These are phyloP conservation scores for Lizanozyma gosingica DNA, from an alignment of 1,139 yeast species.

Conservation along the genomic window DNA sequence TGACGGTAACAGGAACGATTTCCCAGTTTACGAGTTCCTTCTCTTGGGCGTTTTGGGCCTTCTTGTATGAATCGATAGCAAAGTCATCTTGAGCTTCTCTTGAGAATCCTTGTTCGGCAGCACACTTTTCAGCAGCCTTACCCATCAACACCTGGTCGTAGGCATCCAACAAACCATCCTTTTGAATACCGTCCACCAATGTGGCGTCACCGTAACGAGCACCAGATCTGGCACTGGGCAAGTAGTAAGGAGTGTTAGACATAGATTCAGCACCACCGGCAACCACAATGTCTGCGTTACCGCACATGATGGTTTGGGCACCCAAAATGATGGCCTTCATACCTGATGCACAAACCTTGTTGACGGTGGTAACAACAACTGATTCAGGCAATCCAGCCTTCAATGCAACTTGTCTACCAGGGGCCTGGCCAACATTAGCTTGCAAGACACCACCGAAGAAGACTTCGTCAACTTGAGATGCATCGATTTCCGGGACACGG, in stretches of 20 bases:
- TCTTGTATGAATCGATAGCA: conserved; percentile 60
- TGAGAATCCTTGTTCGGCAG: conserved; percentile 53
- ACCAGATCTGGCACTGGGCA: conserved; percentile 80
- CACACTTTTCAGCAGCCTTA: conserved; percentile 93
- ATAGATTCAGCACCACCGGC: conserved; percentile 98
- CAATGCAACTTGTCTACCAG: conserved; percentile 95
- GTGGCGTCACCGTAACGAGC: conserved; percentile 78
- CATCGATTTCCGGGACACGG: conserved; percentile 73
- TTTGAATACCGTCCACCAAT: conserved; percentile 78
- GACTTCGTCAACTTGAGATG: conserved; percentile 78
- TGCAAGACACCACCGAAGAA: conserved; percentile 88
- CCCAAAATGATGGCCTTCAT: conserved; percentile 85
- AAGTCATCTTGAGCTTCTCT: conserved; percentile 68
- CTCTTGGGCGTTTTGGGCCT: conserved; percentile 72
- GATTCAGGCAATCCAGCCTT: conserved; percentile 77
- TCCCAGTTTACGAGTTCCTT: conserved; percentile 76
- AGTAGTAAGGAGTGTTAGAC: conserved; percentile 92
- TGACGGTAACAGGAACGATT: conserved; percentile 78
- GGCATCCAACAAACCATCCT: conserved; percentile 89
- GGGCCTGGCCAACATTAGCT: conserved; percentile 95
- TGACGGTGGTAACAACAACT: conserved; percentile 80
- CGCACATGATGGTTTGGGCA: conserved; percentile 83
- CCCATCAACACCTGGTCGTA: conserved; percentile 89
- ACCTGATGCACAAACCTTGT: conserved; percentile 97
- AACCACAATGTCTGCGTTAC: conserved; percentile 84